A percentile compares a stretch with the other conserved stretches of the same genome.
phyloP scores from a whole-genome alignment of 169 alveolate species.

The Plasmodium malariae region DNA sequence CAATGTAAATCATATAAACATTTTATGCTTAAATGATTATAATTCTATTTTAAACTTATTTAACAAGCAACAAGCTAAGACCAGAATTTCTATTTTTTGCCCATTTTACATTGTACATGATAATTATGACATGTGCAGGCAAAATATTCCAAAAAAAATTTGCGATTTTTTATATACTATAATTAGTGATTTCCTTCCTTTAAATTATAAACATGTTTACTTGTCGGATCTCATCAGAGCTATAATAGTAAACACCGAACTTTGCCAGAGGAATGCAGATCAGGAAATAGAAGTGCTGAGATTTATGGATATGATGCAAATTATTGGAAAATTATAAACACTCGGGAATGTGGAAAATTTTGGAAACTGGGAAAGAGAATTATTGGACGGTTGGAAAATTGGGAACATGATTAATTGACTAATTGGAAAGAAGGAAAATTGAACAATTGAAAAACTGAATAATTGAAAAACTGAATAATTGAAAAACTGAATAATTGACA shows the following conservation, averaged over 20 bases:
- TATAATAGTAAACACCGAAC: slow-evolving; percentile 54
- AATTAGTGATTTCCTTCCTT: slow-evolving; percentile 57
- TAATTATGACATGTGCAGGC: background rate
- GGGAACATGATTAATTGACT: too few relatives aligned
- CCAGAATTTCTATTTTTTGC: slow-evolving; percentile 46
- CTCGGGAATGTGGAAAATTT: background rate
- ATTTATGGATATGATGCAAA: slow-evolving; percentile 68
- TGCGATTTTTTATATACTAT: slow-evolving; percentile 28
- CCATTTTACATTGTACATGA: slow-evolving; percentile 56
- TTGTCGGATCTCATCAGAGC: slow-evolving; percentile 58
- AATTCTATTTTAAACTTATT: slow-evolving; percentile 17
- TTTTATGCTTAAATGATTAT: slow-evolving; percentile 42
- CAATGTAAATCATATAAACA: slow-evolving; percentile 57
- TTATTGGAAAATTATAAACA: slow-evolving; percentile 33
- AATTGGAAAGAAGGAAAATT: too few relatives aligned
- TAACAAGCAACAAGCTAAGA: background rate
- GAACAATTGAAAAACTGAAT: too few relatives aligned
- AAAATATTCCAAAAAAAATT: background rate
- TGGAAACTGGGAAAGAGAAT: background rate
- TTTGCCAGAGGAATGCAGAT: slow-evolving; percentile 17
- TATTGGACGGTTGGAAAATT: background rate
- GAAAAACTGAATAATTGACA: too few relatives aligned
- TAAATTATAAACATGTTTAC: slow-evolving; percentile 33
- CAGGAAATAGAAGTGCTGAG: slow-evolving; percentile 23
- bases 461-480: too few relatives aligned